Percentiles rank a stretch among this genome's conserved stretches.
Evolutionary conservation across 208 protist species (phyloP).

Genomic region (Wallacemonas sp.): DNA sequence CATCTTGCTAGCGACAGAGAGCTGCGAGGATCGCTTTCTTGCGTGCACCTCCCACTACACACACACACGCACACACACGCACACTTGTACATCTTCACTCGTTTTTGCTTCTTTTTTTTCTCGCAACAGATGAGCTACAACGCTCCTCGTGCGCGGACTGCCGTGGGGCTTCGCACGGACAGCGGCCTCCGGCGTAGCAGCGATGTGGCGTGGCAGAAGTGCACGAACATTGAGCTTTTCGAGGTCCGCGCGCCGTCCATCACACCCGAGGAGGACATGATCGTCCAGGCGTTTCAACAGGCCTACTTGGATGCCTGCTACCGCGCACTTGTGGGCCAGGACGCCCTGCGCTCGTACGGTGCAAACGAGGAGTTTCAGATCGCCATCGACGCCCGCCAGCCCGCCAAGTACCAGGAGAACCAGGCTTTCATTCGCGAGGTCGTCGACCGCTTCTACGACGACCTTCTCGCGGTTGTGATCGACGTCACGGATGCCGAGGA

Average conservation of each 20-base stretch:
- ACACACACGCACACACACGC: background rate
- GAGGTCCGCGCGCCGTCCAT: conserved; percentile 30
- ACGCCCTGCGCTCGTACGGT: conserved; percentile 24
- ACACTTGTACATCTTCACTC: background rate
- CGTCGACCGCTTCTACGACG: conserved; percentile 39
- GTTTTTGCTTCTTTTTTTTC: too few relatives aligned
- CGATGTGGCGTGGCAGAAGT: background rate
- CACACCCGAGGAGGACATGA: conserved; percentile 32
- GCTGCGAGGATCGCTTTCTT: too few relatives aligned
- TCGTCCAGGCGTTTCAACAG: conserved; percentile 33
- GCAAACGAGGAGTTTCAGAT: conserved; percentile 50
- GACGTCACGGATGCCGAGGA: conserved; percentile 45
- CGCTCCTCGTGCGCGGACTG: background rate
- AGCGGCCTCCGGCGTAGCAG: background rate
- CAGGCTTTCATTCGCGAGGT: conserved; percentile 34
- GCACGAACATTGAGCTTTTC: conserved; percentile 22
- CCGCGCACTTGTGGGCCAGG: conserved; percentile 30
- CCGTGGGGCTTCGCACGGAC: background rate
- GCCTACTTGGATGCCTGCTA: conserved; percentile 47
- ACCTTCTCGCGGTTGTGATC: conserved; percentile 30
- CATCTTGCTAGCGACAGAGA: too few relatives aligned
- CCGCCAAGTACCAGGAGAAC: conserved; percentile 29
- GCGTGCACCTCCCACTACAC: too few relatives aligned
- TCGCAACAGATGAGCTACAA: conserved; percentile 9
- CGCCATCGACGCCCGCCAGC: conserved; percentile 30